Base-by-base conservation (phyloP, 352 stramenopile genomes). In the Phytopythium delawarense region DNA sequence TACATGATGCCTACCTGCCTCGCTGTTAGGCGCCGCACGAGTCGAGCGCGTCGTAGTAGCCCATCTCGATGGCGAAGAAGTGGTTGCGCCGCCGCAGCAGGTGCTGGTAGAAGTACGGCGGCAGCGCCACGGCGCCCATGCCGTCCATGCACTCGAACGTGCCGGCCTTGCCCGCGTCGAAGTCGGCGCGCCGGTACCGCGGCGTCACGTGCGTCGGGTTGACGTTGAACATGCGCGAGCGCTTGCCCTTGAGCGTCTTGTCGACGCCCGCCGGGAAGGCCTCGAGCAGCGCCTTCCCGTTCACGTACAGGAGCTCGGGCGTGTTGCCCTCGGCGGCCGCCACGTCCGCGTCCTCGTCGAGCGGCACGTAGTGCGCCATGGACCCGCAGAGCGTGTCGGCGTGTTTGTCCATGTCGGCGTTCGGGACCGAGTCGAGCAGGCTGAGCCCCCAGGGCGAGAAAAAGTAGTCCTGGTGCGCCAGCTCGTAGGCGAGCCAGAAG, bases 401-500 rank as follows among this genome's bases (percentile, higher is more conserved):
- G 32, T 80, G 71, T 4, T 65, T 21, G 4, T 45, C 21, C 55
- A 79, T 54, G 30, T 76, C 69, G 4, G 68, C 54, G 40, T 79
- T 79, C 20, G 71, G 69, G 40, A 74, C 65, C 1, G 71, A 79
- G 35, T 76, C 68, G 4, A 79, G 50, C 34, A 76, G 32, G 57
- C 65, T 75, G 7, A 74, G 46, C 2, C 72, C 75, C 66, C 69
- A 83, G 0, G 76, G 76, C 15, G 76, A 86, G 53, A 86, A 86
- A 57, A 76, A 81, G 50, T 86, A 86, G 16, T 75, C 61, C 42
- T 73, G 63, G 15, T 83, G 74, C 9, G 71, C 75, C n/a, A 86
- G 28, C 54, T 86, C 76, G 34, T 72, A 86, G 6, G 76, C 66
- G 6, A 86, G 70, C 76, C 76, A 86, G 64, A 84, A 82, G 4